Base-by-base conservation (phyloP, 1,139 yeast species). In the Taphrina deformans region DNA sequence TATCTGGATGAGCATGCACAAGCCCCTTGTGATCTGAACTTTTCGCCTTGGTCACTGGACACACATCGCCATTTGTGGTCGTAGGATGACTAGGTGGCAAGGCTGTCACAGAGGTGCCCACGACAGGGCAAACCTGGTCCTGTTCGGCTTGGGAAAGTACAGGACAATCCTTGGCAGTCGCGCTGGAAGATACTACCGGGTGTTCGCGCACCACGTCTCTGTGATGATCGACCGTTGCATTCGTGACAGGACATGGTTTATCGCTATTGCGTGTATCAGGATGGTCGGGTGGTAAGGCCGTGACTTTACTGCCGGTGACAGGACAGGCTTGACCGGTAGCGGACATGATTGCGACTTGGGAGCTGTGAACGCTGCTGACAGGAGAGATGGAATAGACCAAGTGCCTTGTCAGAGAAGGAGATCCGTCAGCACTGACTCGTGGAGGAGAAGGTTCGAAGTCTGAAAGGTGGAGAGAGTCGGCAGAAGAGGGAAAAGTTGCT, bases 81-180 rank as follows among this genome's bases (percentile, higher is more conserved):
- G 50, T 16, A 5, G 63, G 63, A 18, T 59, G 63, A 33, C 46
- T 50, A 1, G 63, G 63, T 38, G 63, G 63, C 50, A 59, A 27
- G 14, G 63, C 55, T 4, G 55, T 48, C 5, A 33, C 45, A 12
- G 50, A 16, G 18, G 56, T 59, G n/a, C 63, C 63, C 14, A 50
- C 56, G 4, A 59, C 63, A 27, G 63, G 63, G 38, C 63, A 59
- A 7, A 59, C 63, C 18, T 59, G 35, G 41, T 59, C 51, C 27
- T 59, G 40, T 18, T 35, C 56, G 5, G 63, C 63, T 21, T 50
- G 44, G 9, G 50, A 7, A 12, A 59, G 41, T 10, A 59, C 63
- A 14, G 63, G 63, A 40, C 63, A 59, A 31, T 59, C 63, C 56
- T 59, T 59, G 48, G 38, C 63, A 1, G 63, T 48, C 18, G 63